A percentile compares a stretch with the other conserved stretches of the same genome.
phyloP scores from a whole-genome alignment of 108 stramenopile species.

The Nitzschia sp. region DNA sequence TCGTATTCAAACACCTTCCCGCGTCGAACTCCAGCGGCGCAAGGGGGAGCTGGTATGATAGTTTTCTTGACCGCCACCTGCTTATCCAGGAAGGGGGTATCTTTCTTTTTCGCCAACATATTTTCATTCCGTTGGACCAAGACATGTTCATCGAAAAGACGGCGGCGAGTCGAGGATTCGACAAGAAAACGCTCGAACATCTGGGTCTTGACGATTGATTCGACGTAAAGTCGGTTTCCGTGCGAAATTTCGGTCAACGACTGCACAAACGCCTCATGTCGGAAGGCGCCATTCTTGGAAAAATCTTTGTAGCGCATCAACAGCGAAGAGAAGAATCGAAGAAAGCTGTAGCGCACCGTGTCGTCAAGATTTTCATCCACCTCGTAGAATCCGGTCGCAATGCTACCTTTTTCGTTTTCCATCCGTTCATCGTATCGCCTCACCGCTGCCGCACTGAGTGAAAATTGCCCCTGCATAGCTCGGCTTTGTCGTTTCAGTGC shows the following conservation, averaged over 20 bases:
- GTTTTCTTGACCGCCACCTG: neutral
- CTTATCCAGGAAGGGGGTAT: conserved; percentile 1
- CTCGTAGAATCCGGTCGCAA: conserved; percentile 14
- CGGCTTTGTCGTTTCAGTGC: conserved; percentile 24
- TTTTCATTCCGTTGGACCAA: conserved; percentile 3
- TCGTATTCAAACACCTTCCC: conserved; percentile 1
- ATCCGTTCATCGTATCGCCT: neutral
- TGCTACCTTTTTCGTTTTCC: conserved; percentile 16
- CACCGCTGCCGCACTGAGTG: neutral
- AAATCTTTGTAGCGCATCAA: conserved; percentile 60
- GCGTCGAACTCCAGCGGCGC: conserved; percentile 1
- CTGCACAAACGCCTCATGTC: conserved; percentile 44
- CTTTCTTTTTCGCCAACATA: neutral
- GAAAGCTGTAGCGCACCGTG: conserved; percentile 60
- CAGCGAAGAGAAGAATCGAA: conserved; percentile 70
- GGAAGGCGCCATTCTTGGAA: conserved; percentile 37
- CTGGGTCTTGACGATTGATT: conserved; percentile 43
- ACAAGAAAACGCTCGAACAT: conserved; percentile 79
- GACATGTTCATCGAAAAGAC: conserved; percentile 87
- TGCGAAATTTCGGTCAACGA: conserved; percentile 17
- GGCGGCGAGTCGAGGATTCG: conserved; percentile 45
- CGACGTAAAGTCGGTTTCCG: conserved; percentile 25
- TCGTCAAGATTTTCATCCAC: conserved; percentile 1
- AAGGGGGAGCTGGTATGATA: conserved; percentile 18
- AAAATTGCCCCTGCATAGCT: conserved; percentile 15